Base-by-base conservation (phyloP, 495 filamentous ascomycete genomes). In the Neurospora terricola region DNA sequence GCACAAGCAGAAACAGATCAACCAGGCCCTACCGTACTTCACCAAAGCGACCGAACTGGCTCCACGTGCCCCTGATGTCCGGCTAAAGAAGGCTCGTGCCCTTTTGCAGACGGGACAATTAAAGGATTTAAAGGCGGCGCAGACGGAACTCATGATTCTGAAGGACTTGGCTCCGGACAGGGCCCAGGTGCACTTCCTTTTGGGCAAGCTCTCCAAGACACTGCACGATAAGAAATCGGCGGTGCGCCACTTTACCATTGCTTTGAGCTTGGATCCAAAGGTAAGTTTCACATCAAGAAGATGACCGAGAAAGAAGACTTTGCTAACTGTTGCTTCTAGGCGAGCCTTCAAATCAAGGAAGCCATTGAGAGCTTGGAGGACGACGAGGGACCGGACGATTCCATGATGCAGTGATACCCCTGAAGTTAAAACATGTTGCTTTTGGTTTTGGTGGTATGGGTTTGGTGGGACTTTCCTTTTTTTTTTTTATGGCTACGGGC, bases 231-330 rank as follows among this genome's bases (percentile, higher is more conserved):
- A 92, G 81, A 87, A 87, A 74, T 86, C 88, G 73, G 94, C 96
- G 45, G 93, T 99, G 70, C 90, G 92, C 76, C 93, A 97, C 80
- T 97, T 96, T 76, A 98, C 96, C 0, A 93, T 92, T 78, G 96
- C 96, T 34, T 80, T 98, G 80, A 97, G 97, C 82, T 83, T 99
- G 77, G 96, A 99, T 86, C 96, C 95, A 37, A 98, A 98, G 91
- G 94, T 96, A n/a, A n/a, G n/a, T n/a, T n/a, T n/a, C n/a, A n/a
- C n/a, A n/a, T n/a, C n/a, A n/a, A n/a, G n/a, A n/a, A n/a, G n/a
- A n/a, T n/a, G n/a, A n/a, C n/a, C n/a, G n/a, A 7, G 18, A 48
- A 36, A 23, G 30, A 14, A 16, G 18, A 7, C 37, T 69, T 72
- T 27, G 62, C 71, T 82, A 78, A 80, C 81, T 70, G 70, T 45